These are phyloP conservation scores for Eutypella sp. DNA, from an alignment of 2,329 filamentous ascomycete genomes.

Conservation along the genomic window DNA sequence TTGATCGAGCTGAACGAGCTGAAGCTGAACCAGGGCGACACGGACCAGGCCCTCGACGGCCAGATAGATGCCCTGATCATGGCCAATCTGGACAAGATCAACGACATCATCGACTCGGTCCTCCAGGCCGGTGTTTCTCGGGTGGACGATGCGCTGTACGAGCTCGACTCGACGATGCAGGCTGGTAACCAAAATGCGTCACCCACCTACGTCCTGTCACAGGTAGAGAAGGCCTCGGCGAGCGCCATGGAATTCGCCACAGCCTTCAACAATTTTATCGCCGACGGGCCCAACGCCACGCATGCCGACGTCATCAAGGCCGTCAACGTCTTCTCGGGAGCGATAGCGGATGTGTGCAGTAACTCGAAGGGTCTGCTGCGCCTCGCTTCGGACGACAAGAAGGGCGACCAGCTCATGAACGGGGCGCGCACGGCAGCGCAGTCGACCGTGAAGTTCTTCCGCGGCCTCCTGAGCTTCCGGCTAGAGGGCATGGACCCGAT, in stretches of 20 bases:
- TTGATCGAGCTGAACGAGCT: constrained; percentile 88
- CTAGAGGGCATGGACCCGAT: constrained; percentile 84
- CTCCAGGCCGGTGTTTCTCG: constrained; percentile 87
- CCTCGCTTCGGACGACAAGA: constrained; percentile 93
- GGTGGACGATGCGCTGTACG: constrained; percentile 94
- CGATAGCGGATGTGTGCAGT: constrained; percentile 87
- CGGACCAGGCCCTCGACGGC: constrained; percentile 76
- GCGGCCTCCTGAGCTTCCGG: constrained; percentile 86
- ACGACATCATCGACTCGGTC: constrained; percentile 96
- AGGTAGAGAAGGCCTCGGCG: constrained; percentile 93
- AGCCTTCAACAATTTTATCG: constrained; percentile 97
- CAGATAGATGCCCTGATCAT: constrained; percentile 88
- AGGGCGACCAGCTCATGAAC: constrained; percentile 77
- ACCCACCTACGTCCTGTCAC: constrained; percentile 88
- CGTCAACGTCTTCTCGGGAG: constrained; percentile 83
- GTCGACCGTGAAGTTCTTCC: constrained; percentile 91
- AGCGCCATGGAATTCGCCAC: constrained; percentile 97
- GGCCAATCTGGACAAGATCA: constrained; percentile 85
- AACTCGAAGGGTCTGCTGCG: constrained; percentile 94
- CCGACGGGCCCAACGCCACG: constrained; percentile 85
- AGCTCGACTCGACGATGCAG: constrained; percentile 96
- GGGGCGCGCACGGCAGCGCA: constrained; percentile 79
- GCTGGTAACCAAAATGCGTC: constrained; percentile 98
- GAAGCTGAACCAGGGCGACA: constrained; percentile 67
- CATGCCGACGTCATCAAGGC: constrained; percentile 91